Conservation (phyloP, 139 green algal species). For the Edaphochlamys debaryana region DNA sequence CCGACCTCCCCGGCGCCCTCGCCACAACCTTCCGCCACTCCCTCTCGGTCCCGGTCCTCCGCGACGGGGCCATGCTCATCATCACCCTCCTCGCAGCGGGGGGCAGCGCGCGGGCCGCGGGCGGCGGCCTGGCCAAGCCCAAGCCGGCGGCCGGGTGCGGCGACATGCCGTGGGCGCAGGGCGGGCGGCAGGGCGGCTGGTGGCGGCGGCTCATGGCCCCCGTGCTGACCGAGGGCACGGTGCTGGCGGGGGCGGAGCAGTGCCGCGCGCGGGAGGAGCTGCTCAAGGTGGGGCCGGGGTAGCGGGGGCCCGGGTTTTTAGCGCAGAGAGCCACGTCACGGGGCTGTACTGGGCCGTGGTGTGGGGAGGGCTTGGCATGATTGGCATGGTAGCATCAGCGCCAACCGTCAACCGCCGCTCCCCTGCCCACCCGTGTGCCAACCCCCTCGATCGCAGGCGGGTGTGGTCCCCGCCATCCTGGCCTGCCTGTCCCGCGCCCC, state of each 20-base stretch:
- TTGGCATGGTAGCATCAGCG: too few relatives aligned
- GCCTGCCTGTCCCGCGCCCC: not conserved
- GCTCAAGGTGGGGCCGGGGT: not conserved
- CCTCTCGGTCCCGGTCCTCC: not conserved
- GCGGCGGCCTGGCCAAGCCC: too few relatives aligned
- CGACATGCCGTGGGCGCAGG: not conserved
- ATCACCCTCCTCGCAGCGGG: not conserved
- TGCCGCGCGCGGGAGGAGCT: constrained; percentile 10
- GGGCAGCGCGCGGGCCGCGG: not conserved
- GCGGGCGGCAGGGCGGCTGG: not conserved
- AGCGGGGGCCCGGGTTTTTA: not conserved
- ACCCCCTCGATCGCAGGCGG: constrained; percentile 1
- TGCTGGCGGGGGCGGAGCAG: not conserved
- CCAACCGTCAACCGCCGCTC: too few relatives aligned
- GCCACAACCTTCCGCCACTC: too few relatives aligned
- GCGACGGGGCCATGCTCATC: not conserved
- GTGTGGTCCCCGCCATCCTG: constrained; percentile 25
- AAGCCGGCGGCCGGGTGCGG: not conserved
- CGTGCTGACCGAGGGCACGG: not conserved
- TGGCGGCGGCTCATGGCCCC: not conserved
- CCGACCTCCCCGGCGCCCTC: too few relatives aligned
- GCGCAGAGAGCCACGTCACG: not conserved
- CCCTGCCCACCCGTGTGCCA: too few relatives aligned
- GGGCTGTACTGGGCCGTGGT: too few relatives aligned
- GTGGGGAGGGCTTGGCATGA: too few relatives aligned